Evolutionary conservation across 768 basidiomycete species (phyloP).

Genomic region (button mushroom (Agaricus bisporus)): DNA sequence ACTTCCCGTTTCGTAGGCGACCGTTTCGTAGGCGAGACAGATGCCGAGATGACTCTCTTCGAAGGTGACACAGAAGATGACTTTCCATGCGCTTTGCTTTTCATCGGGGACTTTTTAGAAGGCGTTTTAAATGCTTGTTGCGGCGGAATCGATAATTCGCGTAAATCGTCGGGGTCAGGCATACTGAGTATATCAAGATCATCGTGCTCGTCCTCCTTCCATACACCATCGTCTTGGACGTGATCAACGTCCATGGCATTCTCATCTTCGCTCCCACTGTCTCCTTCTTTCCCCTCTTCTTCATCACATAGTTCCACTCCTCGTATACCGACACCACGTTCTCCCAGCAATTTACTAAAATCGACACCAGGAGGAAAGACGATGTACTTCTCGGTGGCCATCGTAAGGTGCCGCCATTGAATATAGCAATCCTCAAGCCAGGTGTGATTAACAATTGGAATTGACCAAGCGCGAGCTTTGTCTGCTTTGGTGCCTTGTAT

Average conservation of each 20-base stretch:
- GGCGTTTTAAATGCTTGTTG: neutral
- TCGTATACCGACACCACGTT: slow-evolving; percentile 30
- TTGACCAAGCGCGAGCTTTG: slow-evolving; percentile 74
- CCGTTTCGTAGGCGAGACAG: neutral
- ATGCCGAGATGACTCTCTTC: neutral
- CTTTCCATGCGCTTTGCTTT: neutral
- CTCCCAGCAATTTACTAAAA: slow-evolving; percentile 42
- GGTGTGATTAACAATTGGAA: slow-evolving; percentile 82
- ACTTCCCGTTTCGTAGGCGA: neutral
- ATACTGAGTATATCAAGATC: slow-evolving; percentile 8
- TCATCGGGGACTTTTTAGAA: neutral
- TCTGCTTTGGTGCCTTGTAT: slow-evolving; percentile 53
- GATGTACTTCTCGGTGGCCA: slow-evolving; percentile 62
- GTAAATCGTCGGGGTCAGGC: slow-evolving; percentile 3
- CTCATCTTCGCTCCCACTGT: slow-evolving; percentile 8
- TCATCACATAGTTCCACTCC: slow-evolving; percentile 20
- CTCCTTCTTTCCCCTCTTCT: slow-evolving; percentile 17
- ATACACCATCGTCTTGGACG: neutral
- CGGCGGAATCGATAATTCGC: neutral
- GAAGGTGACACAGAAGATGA: slow-evolving; percentile 4
- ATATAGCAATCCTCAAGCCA: slow-evolving; percentile 92
- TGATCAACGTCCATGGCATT: neutral
- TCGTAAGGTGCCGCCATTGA: slow-evolving; percentile 67
- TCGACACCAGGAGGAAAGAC: slow-evolving; percentile 64
- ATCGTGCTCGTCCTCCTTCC: neutral